Evolutionary conservation across 495 filamentous ascomycete species (phyloP).

Genomic region (Schizothecium vesticola): DNA sequence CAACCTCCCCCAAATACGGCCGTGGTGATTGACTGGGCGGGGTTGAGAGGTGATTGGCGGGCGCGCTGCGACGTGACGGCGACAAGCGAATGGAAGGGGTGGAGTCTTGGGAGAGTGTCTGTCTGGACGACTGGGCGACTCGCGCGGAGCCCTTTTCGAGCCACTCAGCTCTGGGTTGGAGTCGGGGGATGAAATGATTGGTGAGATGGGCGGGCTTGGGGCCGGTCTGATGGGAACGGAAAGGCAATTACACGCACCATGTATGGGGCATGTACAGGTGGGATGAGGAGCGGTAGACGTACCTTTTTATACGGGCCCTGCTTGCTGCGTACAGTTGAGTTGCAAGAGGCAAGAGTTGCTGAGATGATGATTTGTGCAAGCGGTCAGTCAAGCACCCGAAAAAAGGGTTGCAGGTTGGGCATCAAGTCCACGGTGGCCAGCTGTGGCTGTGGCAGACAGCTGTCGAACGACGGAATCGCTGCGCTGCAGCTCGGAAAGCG

Average conservation of each 20-base stretch:
- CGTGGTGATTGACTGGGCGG: conserved; percentile 27
- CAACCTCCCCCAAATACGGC: conserved; percentile 10
- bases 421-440: conserved; percentile 21
- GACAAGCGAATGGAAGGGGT: conserved; percentile 27
- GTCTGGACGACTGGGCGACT: conserved; percentile 22
- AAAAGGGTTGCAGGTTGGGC: conserved; percentile 35
- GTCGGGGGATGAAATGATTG: conserved; percentile 37
- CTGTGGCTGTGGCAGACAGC: conserved; percentile 20
- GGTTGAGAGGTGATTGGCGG: conserved; percentile 28
- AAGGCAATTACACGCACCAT: conserved; percentile 12
- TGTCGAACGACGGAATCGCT: neutral
- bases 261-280: conserved; percentile 7
- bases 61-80: conserved; percentile 5
- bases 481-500: neutral
- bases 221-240: conserved; percentile 3
- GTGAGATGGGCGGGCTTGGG: conserved; percentile 24
- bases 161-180: conserved; percentile 34
- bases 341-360: conserved; percentile 4
- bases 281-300: conserved; percentile 2
- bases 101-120: conserved; percentile 23
- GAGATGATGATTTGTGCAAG: conserved; percentile 30
- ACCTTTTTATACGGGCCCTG: conserved; percentile 9
- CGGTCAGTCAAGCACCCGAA: conserved; percentile 26
- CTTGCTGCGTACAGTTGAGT: neutral
- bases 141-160: conserved; percentile 20